Base-by-base conservation (phyloP, 805 yeast species). In the Kuraishia hungarica region DNA sequence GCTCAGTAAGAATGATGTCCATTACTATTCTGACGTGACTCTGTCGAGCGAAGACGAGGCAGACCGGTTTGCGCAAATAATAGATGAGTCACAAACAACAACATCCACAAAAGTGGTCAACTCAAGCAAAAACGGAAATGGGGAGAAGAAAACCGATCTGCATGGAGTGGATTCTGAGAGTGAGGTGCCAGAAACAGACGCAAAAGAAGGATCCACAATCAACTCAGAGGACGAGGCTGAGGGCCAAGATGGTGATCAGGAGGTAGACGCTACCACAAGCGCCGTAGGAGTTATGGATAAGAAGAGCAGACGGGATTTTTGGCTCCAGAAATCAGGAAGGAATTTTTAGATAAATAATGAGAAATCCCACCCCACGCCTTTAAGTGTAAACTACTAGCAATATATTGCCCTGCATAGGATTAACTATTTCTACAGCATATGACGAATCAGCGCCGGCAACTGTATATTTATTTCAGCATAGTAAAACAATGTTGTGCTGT, bases 1-100 rank as follows among this genome's bases (percentile, higher is more conserved):
- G 39, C 43, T 69, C 0, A 63, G 65, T 2, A 72, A 73, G 2
- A 69, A 72, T 54, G 76, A 75, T 55, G 72, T 72, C 54, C 72
- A 72, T 53, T 76, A 72, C 56, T 73, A 67, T 55, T 72, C 80
- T 1, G 81, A 74, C 52, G 68, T 75, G 67, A 69, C 43, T 7
- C 17, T 76, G 1, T 56, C 60, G 8, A 56, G 54, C 50, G 67
- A 65, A 8, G 58, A 35, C 15, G 66, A 62, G 17, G 61, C 61
- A 4, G 53, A 53, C 26, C 56, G 59, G 24, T 28, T 58, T 28
- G 57, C 23, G n/a, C 39, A 51, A 15, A 54, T 58, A 3, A 23
- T 54, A 2, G 29, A 49, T 22, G 54, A 54, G 26, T 53, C 58
- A 11, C 54, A 56, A 48, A 35, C 43, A 7, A 5, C 53, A 21